Base-by-base conservation (phyloP, 2,329 filamentous ascomycete species). In the Talaromyces sp. region DNA sequence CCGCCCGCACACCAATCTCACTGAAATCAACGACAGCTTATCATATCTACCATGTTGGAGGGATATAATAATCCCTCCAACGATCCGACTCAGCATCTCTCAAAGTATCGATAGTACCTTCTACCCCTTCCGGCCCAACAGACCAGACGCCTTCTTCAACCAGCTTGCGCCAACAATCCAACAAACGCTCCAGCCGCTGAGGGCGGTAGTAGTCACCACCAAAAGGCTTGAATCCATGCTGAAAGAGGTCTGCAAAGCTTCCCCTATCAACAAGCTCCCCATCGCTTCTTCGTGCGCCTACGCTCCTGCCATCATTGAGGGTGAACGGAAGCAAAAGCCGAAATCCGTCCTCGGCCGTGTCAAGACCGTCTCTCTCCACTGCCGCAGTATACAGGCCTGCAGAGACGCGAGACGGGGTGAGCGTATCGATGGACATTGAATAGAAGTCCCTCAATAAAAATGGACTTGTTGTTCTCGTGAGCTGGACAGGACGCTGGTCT, bases 261-360 rank as follows among this genome's bases (percentile, higher is more conserved):
- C 56, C 63, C 58, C 57, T 62, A 49, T 30, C 57, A 58, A 28
- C 39, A 49, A 30, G 56, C 39, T n/a, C 42, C 42, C 57, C 57
- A 65, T 71, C 67, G 60, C 71, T 75, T 63, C 64, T 69, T 60
- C 62, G 53, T 58, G 62, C 66, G 59, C 63, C 69, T 65, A 65
- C n/a, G n/a, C n/a, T n/a, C n/a, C n/a, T n/a, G n/a, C n/a, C n/a
- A n/a, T n/a, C 67, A 22, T 55, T 55, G 28, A 55, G 19, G 53
- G 52, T 53, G 39, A 60, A 60, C 36, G 58, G 58, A 15, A 56
- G 58, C n/a, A 60, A 44, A 13, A 60, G 58, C 27, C 19, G 52
- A 30, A 60, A 60, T 33, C 58, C 58, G 1, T 54, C 36, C 30
- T 60, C 58, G 32, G 33, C 58, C 25, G 30, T 44, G 52, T 60